Conservation (phyloP, 768 basidiomycete species). For the Crassisporium funariophilum region DNA sequence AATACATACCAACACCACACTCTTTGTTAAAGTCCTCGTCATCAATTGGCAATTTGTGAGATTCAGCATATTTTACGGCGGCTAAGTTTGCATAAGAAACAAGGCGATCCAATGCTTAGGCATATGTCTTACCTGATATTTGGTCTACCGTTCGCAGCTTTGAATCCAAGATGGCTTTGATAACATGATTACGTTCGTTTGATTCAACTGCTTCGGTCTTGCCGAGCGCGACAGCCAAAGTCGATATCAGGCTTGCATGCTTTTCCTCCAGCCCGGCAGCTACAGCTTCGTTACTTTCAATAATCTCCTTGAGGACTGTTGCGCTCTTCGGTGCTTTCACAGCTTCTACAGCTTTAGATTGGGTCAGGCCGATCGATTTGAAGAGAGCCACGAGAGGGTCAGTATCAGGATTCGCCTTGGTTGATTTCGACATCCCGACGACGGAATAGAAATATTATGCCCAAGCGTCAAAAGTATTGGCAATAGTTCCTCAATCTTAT, state of each 20-base stretch:
- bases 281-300: constrained; percentile 54
- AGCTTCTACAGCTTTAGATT: constrained; percentile 80
- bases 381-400: constrained; percentile 54
- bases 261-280: constrained; percentile 71
- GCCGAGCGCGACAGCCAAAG: constrained; percentile 60
- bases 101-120: background rate
- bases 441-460: background rate
- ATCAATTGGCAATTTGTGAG: constrained; percentile 61
- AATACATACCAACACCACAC: constrained; percentile 85
- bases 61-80: constrained; percentile 74
- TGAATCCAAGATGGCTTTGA: constrained; percentile 69
- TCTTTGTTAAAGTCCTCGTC: constrained; percentile 70
- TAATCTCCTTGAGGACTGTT: constrained; percentile 64
- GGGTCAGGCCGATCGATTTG: constrained; percentile 74
- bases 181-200: constrained; percentile 60
- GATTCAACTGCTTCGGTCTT: constrained; percentile 55
- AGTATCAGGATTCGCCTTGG: constrained; percentile 24
- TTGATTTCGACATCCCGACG: constrained; percentile 29
- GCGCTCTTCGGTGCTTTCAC: constrained; percentile 82
- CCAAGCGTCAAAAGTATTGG: too few relatives aligned
- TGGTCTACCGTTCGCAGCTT: constrained; percentile 83
- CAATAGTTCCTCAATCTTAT: too few relatives aligned
- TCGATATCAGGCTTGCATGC: constrained; percentile 67
- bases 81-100: constrained; percentile 40
- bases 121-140: constrained; percentile 65